Evolutionary conservation across 768 basidiomycete species (phyloP).

Genomic region (Mycena olivaceomarginata): DNA sequence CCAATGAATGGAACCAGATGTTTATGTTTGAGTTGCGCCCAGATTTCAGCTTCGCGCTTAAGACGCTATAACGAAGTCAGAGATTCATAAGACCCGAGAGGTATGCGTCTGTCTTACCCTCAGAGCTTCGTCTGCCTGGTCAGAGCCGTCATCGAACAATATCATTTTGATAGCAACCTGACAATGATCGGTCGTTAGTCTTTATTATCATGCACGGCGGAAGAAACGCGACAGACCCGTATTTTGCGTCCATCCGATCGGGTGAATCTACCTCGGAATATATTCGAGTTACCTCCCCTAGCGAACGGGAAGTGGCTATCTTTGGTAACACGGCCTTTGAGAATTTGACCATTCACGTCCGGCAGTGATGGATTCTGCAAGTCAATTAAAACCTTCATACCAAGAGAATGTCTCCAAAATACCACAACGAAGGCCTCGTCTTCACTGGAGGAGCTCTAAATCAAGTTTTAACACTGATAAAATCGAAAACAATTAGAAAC

Average conservation of each 20-base stretch:
- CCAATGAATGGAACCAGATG: conserved; percentile 42
- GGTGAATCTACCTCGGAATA: conserved; percentile 20
- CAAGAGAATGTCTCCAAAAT: background rate
- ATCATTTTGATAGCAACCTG: conserved; percentile 37
- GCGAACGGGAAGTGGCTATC: conserved; percentile 13
- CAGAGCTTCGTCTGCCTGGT: conserved; percentile 10
- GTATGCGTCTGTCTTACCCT: background rate
- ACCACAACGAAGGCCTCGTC: background rate
- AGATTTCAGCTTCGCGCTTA: conserved; percentile 34
- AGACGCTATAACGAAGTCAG: conserved; percentile 21
- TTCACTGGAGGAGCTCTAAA: background rate
- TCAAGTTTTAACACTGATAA: background rate
- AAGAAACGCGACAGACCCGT: background rate
- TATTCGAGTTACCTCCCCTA: conserved; percentile 33
- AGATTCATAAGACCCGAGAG: background rate
- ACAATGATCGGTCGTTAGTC: background rate
- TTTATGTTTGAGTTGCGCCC: conserved; percentile 36
- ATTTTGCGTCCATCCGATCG: conserved; percentile 16
- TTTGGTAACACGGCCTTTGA: background rate
- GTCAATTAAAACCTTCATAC: background rate
- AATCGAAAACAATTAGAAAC: background rate
- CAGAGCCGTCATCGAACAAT: conserved; percentile 28
- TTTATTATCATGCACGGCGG: background rate
- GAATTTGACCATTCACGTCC: background rate
- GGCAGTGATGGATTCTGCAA: background rate